Percentiles rank a stretch among this genome's conserved stretches.
Conservation (phyloP, 805 yeast genomes). For the Pichia cephalocereana region DNA sequence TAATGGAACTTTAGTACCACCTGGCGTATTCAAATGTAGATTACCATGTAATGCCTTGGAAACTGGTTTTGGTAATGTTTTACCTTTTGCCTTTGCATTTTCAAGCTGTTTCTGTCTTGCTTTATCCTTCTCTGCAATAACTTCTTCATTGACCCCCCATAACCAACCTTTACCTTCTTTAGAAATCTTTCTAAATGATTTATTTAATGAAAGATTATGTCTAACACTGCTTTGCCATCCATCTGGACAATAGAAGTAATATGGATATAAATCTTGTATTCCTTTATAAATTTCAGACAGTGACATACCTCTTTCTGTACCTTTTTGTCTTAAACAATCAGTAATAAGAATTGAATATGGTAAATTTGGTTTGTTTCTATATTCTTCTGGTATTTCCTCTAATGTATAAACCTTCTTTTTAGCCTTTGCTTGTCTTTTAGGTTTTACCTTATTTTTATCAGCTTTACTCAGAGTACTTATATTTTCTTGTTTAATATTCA, state of each 20-base stretch:
- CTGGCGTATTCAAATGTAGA: not conserved
- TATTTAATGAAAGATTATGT: conserved; percentile 80
- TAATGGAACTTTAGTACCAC: not conserved
- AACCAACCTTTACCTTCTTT: conserved; percentile 92
- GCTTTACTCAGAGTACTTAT: not conserved
- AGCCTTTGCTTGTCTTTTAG: conserved; percentile 42
- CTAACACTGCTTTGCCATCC: conserved; percentile 97
- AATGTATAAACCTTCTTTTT: conserved; percentile 59
- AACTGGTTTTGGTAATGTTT: conserved; percentile 1
- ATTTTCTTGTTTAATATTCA: not conserved
- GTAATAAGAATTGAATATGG: conserved; percentile 78
- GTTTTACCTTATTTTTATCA: conserved; percentile 9
- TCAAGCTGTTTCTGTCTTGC: conserved; percentile 56
- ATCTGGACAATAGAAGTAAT: conserved; percentile 86
- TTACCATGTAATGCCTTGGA: not conserved
- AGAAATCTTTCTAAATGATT: conserved; percentile 71
- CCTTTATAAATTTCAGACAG: conserved; percentile 79
- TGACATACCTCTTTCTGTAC: conserved; percentile 67
- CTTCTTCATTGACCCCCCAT: conserved; percentile 87
- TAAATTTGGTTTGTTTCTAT: conserved; percentile 71
- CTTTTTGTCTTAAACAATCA: conserved; percentile 60
- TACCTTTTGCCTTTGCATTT: conserved; percentile 31
- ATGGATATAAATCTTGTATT: conserved; percentile 82
- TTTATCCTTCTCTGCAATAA: conserved; percentile 72
- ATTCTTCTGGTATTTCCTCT: conserved; percentile 86